Percentiles rank a stretch among this genome's conserved stretches.
These are phyloP conservation scores for Dactylellina sp. DNA, from an alignment of 2,329 filamentous ascomycete genomes.

Conservation along the genomic window DNA sequence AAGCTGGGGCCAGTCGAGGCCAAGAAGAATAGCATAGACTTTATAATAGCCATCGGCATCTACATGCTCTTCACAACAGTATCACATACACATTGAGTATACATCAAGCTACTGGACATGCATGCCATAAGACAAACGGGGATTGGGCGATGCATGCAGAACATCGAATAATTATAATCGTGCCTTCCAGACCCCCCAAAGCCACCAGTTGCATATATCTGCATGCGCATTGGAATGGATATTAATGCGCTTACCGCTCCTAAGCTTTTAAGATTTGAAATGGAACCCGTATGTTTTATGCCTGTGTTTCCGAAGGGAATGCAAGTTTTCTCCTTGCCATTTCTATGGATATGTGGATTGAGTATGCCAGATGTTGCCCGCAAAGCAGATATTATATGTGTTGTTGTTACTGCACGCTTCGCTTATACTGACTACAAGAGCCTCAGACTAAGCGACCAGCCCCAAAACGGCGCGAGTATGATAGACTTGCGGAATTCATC, in stretches of 20 bases:
- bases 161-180: background rate
- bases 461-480: slow-evolving; percentile 36
- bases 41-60: background rate
- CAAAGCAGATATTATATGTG: background rate
- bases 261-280: too few species aligned
- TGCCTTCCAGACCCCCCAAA: background rate
- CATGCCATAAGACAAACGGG: background rate
- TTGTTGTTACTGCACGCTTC: slow-evolving; percentile 31
- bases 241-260: background rate
- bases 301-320: too few species aligned
- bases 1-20: background rate
- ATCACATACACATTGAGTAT: background rate
- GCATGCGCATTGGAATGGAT: background rate
- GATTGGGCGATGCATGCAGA: background rate
- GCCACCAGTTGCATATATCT: background rate
- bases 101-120: background rate
- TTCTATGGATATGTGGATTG: too few species aligned
- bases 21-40: background rate
- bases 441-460: slow-evolving; percentile 20
- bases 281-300: background rate
- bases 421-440: slow-evolving; percentile 10
- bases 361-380: too few species aligned
- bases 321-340: too few species aligned
- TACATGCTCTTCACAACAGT: background rate
- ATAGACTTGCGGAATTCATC: slow-evolving; percentile 42